Evolutionary conservation across 768 basidiomycete species (phyloP).

Genomic region (Lentinula sp.): DNA sequence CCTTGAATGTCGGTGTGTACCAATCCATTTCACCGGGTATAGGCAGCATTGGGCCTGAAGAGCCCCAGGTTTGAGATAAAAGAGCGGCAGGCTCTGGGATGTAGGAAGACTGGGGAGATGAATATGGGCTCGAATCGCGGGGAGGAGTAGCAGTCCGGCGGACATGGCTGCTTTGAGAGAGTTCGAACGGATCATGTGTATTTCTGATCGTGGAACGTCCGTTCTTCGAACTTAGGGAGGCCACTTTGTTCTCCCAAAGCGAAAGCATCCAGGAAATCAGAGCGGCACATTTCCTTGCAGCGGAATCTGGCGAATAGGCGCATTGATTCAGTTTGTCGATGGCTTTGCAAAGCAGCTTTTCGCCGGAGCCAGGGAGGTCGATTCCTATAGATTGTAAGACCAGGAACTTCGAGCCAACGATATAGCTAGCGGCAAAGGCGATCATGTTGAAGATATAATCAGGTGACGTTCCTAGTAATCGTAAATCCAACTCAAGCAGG

Average conservation of each 20-base stretch:
- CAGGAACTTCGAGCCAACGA: slow-evolving; percentile 5
- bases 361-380: slow-evolving; percentile 2
- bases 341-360: not conserved
- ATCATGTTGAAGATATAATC: slow-evolving; percentile 34
- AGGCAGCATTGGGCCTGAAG: not conserved
- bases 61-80: not conserved
- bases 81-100: not conserved
- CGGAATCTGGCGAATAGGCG: not conserved
- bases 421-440: slow-evolving; percentile 27
- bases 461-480: slow-evolving; percentile 28
- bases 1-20: not conserved
- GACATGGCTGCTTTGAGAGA: not conserved
- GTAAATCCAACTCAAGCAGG: slow-evolving; percentile 22
- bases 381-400: not conserved
- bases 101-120: not conserved
- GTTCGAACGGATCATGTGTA: too few relatives aligned
- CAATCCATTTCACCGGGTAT: not conserved
- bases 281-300: not conserved
- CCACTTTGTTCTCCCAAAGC: not conserved
- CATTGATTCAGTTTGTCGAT: not conserved
- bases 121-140: not conserved
- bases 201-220: not conserved
- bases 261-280: not conserved
- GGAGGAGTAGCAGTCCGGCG: not conserved
- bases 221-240: not conserved